Conservation (phyloP, 2,329 filamentous ascomycete genomes). For the Xylariaceae sp. region DNA sequence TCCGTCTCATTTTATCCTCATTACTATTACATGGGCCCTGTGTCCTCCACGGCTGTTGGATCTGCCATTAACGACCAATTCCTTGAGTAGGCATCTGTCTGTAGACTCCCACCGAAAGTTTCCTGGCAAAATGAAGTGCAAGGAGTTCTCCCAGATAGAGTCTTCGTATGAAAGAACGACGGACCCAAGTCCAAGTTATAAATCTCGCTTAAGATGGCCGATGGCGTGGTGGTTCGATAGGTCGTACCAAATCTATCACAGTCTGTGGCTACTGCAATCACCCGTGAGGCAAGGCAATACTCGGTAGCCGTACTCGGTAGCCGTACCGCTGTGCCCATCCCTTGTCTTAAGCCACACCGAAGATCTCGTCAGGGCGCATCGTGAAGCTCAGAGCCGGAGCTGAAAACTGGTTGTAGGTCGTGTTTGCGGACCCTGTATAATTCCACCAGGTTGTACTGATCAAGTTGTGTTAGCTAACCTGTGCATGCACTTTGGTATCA, state of each 20-base stretch:
- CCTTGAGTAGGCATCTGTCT: background rate
- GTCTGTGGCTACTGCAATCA: slow-evolving; percentile 12
- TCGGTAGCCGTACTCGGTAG: slow-evolving; percentile 3
- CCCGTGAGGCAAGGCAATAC: slow-evolving; percentile 4
- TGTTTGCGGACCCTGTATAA: slow-evolving; percentile 28
- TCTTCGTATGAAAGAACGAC: slow-evolving; percentile 4
- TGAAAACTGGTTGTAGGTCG: slow-evolving; percentile 25
- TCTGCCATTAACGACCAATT: background rate
- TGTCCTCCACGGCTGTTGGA: too few relatives aligned
- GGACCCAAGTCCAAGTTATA: slow-evolving; percentile 3
- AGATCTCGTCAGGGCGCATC: slow-evolving; percentile 26
- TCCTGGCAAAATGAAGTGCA: background rate
- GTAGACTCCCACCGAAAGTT: too few relatives aligned
- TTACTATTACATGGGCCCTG: background rate
- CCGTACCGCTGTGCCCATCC: too few relatives aligned
- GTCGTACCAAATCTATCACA: slow-evolving; percentile 12
- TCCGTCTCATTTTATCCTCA: background rate
- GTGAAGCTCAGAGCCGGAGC: slow-evolving; percentile 26
- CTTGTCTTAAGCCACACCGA: slow-evolving; percentile 28
- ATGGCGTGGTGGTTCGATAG: slow-evolving; percentile 6
- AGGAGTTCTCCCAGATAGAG: background rate
- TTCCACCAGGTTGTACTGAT: slow-evolving; percentile 29
- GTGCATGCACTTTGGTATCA: slow-evolving; percentile 2
- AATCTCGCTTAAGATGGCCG: slow-evolving; percentile 13
- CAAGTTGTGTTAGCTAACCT: slow-evolving; percentile 12